Base-by-base conservation (phyloP, 1,139 yeast species). In the Candida glucosophila region DNA sequence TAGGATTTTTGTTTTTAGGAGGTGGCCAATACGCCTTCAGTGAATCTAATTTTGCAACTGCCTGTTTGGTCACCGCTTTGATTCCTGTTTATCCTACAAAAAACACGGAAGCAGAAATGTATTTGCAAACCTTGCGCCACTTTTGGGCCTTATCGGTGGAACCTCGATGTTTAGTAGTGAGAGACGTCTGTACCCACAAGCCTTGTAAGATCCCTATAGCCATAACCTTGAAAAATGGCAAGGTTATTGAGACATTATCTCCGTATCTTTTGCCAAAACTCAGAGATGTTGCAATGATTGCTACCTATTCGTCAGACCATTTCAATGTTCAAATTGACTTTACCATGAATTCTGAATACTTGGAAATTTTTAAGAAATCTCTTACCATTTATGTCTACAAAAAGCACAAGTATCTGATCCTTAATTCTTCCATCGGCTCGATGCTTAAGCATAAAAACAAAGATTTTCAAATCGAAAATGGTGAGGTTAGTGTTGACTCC, bases 71-170 rank as follows among this genome's bases (percentile, higher is more conserved):
- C 1, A 71, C 81, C 0, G 70, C 95, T 2, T 60, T 78, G 24
- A 79, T 81, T 35, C 95, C 96, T 0, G 65, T 80, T 5, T 76
- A 75, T 37, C 83, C 92, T 1, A 54, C 46, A 28, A 62, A 49
- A 12, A 48, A 46, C 20, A 48, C 54, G 17, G 70, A 61, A 14
- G 54, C 58, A 30, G 75, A 70, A 29, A 70, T 78, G 10, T 85
- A 82, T 44, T 54, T 90, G 29, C 95, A 86, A 47, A 95, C 94
- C 2, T 58, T 88, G 23, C 65, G 95, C 25, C 94, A 86, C 49
- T 78, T 92, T 36, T 92, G 98, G 97, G 81, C 88, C 0, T 55
- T 90, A 35, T 73, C 94, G 0, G 79, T 81, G 6, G 90, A 79
- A 38, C 78, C 82, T 2, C 58, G 96, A 31, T 86, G 96, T 47